phyloP scores from a whole-genome alignment of 371 early-diverging fungal genomes.

The Apophysomyces elegans region DNA sequence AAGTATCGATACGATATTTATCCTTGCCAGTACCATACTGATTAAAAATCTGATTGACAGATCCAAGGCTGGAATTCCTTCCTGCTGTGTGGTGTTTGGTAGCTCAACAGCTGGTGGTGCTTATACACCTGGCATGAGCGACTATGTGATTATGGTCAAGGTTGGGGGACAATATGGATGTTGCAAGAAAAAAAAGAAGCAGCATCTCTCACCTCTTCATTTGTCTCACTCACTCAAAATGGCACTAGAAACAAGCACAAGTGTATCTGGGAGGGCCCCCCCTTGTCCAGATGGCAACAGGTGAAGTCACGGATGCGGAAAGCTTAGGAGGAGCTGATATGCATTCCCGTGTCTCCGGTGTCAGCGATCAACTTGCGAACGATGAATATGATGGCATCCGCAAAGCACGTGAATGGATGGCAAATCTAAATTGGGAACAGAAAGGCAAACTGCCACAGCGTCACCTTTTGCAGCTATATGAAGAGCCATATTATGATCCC shows the following conservation, averaged over 20 bases:
- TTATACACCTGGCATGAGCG: conserved; percentile 77
- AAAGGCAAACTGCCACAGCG: conserved; percentile 56
- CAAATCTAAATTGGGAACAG: conserved; percentile 67
- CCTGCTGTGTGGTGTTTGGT: conserved; percentile 75
- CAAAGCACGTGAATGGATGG: conserved; percentile 70
- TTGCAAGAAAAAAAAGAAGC: too few species aligned
- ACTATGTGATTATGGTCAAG: conserved; percentile 79
- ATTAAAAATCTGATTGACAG: conserved; percentile 29
- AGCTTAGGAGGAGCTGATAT: conserved; percentile 78
- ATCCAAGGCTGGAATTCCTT: conserved; percentile 72
- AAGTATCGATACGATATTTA: conserved; percentile 7
- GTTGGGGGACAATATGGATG: conserved; percentile 20
- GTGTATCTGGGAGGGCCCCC: conserved; percentile 82
- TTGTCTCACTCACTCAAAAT: background rate
- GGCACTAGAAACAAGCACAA: conserved; percentile 64
- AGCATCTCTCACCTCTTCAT: too few species aligned
- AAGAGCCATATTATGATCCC: conserved; percentile 61
- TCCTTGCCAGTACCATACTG: background rate
- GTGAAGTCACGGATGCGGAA: conserved; percentile 74
- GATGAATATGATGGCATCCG: conserved; percentile 70
- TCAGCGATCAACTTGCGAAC: conserved; percentile 67
- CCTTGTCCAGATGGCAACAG: conserved; percentile 79
- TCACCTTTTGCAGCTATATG: conserved; percentile 55
- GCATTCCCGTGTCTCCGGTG: conserved; percentile 72
- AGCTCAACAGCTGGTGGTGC: conserved; percentile 84